phyloP scores from a whole-genome alignment of 768 basidiomycete genomes.

The Galerina marginata region DNA sequence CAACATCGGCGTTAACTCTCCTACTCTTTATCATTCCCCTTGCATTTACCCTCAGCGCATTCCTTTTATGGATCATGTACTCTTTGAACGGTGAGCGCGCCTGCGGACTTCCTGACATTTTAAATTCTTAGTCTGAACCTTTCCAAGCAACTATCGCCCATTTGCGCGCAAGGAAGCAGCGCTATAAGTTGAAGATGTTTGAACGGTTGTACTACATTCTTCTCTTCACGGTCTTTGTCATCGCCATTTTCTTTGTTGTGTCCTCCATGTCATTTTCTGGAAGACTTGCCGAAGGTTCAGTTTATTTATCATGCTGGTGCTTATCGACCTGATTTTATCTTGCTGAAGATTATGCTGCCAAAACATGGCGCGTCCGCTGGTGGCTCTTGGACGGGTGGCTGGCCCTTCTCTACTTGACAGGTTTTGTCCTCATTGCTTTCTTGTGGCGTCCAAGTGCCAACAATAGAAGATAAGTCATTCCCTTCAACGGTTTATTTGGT shows the following conservation, averaged over 20 bases:
- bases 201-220: constrained; percentile 84
- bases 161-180: constrained; percentile 84
- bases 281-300: constrained; percentile 83
- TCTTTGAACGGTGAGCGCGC: constrained; percentile 75
- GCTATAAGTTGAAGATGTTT: constrained; percentile 90
- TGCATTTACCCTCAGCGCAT: constrained; percentile 93
- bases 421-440: constrained; percentile 83
- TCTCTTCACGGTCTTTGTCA: constrained; percentile 77
- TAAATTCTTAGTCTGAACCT: constrained; percentile 5
- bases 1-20: constrained; percentile 82
- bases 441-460: constrained; percentile 93
- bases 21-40: constrained; percentile 93
- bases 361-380: constrained; percentile 91
- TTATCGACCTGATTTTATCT: constrained; percentile 3
- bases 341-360: constrained; percentile 82
- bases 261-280: constrained; percentile 92
- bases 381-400: constrained; percentile 97
- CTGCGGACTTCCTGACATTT: background rate
- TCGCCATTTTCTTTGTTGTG: constrained; percentile 90
- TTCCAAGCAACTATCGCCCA: constrained; percentile 83
- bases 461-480: constrained; percentile 77
- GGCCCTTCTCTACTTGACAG: constrained; percentile 82
- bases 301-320: background rate
- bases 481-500: constrained; percentile 13
- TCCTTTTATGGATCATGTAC: constrained; percentile 96